Conservation (phyloP, 2,329 filamentous ascomycete genomes). For the Alternaria triticimaculans region DNA sequence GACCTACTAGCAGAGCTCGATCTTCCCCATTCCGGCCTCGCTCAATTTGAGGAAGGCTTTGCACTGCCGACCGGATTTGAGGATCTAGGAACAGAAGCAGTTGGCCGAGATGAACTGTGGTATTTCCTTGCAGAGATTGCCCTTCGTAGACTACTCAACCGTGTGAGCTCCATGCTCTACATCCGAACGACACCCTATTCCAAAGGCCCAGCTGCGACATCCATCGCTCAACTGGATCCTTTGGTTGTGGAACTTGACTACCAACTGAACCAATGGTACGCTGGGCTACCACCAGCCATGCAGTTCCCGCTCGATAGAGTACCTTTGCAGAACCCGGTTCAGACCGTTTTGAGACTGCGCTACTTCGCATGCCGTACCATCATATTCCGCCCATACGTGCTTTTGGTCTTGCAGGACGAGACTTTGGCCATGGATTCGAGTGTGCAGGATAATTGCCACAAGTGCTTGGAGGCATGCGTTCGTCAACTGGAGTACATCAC, state of each 20-base stretch:
- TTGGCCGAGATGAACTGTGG: constrained; percentile 80
- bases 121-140: constrained; percentile 87
- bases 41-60: constrained; percentile 81
- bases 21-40: constrained; percentile 81
- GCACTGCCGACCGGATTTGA: constrained; percentile 80
- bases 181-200: constrained; percentile 63
- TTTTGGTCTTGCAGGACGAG: constrained; percentile 80
- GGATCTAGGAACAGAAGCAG: constrained; percentile 67
- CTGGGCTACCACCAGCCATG: constrained; percentile 74
- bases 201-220: constrained; percentile 59
- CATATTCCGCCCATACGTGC: constrained; percentile 83
- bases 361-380: constrained; percentile 88
- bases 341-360: constrained; percentile 77
- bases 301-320: constrained; percentile 77
- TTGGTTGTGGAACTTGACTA: constrained; percentile 82
- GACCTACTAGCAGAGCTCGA: constrained; percentile 81
- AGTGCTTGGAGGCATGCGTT: constrained; percentile 80
- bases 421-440: constrained; percentile 72
- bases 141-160: constrained; percentile 75
- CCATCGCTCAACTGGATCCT: constrained; percentile 75
- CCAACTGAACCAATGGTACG: constrained; percentile 85
- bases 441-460: constrained; percentile 79
- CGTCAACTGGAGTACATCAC: constrained; percentile 80
- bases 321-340: constrained; percentile 73
- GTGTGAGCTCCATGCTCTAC: constrained; percentile 81